Conservation (phyloP, 116 monocot genomes). For the Phalaenopsis hybrid region DNA sequence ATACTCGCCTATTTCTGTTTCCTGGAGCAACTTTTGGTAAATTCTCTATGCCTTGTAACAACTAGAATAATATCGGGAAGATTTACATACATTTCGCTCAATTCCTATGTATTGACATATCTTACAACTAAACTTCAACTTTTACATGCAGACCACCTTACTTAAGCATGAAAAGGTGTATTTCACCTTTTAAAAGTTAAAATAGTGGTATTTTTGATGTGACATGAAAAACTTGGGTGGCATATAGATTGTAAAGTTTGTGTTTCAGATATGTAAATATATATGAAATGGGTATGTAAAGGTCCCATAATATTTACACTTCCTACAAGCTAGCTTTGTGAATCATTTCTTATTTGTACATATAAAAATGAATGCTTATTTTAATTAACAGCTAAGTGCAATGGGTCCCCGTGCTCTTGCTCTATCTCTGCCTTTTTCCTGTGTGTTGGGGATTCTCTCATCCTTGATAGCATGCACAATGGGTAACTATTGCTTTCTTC, state of each 20-base stretch:
- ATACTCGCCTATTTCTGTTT: constrained; percentile 74
- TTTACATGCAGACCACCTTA: too few species aligned
- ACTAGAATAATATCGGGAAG: not conserved
- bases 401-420: constrained; percentile 72
- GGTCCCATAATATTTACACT: not conserved
- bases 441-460: constrained; percentile 80
- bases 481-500: constrained; percentile 38
- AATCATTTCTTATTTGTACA: not conserved
- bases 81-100: too few species aligned
- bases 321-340: not conserved
- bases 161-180: too few species aligned
- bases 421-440: constrained; percentile 88
- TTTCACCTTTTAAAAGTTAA: too few species aligned
- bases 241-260: too few species aligned
- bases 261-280: too few species aligned
- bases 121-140: too few species aligned
- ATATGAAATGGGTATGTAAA: too few species aligned
- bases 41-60: not conserved
- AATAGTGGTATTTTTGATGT: too few species aligned
- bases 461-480: constrained; percentile 90
- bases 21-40: constrained; percentile 64
- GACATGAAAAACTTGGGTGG: too few species aligned
- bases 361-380: not conserved
- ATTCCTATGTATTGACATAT: too few species aligned
- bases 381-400: constrained; percentile 51